Conservation (phyloP, 139 green algal genomes). For the Pleodorina starrii region DNA sequence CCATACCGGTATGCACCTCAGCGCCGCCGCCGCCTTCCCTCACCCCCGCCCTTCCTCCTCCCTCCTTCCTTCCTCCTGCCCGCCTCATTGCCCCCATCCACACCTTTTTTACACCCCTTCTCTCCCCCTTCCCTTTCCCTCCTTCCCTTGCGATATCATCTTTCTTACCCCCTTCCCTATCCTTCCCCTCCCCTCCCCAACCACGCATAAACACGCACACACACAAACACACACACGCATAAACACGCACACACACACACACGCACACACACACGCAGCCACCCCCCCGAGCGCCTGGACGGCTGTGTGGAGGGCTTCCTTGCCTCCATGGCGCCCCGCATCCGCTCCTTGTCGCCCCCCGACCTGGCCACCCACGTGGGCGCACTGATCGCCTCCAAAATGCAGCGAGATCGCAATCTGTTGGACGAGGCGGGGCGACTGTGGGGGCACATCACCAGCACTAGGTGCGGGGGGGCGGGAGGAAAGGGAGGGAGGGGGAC, state of each 20-base stretch:
- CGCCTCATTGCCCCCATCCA: not conserved
- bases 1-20: too few relatives aligned
- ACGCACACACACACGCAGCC: too few relatives aligned
- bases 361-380: constrained; percentile 86
- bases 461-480: constrained; percentile 53
- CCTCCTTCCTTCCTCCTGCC: not conserved
- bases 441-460: constrained; percentile 86
- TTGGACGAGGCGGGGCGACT: constrained; percentile 83
- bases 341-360: not conserved
- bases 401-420: constrained; percentile 81
- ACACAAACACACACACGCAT: too few relatives aligned
- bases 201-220: too few relatives aligned
- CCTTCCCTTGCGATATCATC: not conserved
- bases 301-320: constrained; percentile 90
- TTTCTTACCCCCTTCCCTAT: not conserved
- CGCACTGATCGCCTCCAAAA: constrained; percentile 82
- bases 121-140: not conserved
- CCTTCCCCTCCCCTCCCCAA: not conserved
- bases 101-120: not conserved
- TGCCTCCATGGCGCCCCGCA: constrained; percentile 55
- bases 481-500: not conserved
- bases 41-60: too few relatives aligned
- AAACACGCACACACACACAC: too few relatives aligned
- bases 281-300: constrained; percentile 67
- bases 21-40: too few relatives aligned